Percentiles rank a stretch among this genome's conserved stretches.
Evolutionary conservation across 2,329 filamentous ascomycete genomes (phyloP).

Genomic region (Arachnopeziza araneosa): DNA sequence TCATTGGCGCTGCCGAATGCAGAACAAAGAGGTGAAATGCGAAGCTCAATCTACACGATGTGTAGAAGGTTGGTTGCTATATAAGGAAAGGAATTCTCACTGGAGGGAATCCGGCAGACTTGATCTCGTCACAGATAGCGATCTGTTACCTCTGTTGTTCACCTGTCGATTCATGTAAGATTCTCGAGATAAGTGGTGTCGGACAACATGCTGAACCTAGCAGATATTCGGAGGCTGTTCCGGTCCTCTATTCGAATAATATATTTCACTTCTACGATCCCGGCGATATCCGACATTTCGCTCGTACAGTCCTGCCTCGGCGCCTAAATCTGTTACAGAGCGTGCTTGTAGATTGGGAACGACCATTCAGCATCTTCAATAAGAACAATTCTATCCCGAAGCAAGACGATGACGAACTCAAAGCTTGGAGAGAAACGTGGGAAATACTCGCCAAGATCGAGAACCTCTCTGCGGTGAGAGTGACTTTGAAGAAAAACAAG

Average conservation of each 20-base stretch:
- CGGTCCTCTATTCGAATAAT: slow-evolving; percentile 17
- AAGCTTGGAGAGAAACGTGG: slow-evolving; percentile 15
- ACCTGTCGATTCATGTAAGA: slow-evolving; percentile 16
- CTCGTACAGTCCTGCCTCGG: slow-evolving; percentile 14
- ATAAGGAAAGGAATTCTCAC: slow-evolving; percentile 8
- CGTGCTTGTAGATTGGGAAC: slow-evolving; percentile 17
- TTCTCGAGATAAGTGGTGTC: neutral
- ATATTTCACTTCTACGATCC: slow-evolving; percentile 20
- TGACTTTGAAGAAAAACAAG: slow-evolving; percentile 12
- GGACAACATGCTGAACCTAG: slow-evolving; percentile 9
- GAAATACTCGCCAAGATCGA: slow-evolving; percentile 14
- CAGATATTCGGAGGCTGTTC: slow-evolving; percentile 21
- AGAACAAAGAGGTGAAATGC: slow-evolving; percentile 12
- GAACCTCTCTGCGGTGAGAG: slow-evolving; percentile 11
- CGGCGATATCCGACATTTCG: slow-evolving; percentile 16
- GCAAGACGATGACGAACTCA: slow-evolving; percentile 10
- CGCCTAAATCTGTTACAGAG: slow-evolving; percentile 13
- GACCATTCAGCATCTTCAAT: slow-evolving; percentile 18
- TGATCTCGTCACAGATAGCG: slow-evolving; percentile 15
- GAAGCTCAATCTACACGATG: slow-evolving; percentile 9
- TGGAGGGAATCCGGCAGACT: slow-evolving; percentile 8
- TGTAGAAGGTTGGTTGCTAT: slow-evolving; percentile 14
- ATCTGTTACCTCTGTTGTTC: slow-evolving; percentile 15
- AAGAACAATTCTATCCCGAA: slow-evolving; percentile 10
- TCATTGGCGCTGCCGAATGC: slow-evolving; percentile 17